Evolutionary conservation across 202 grass and related monocot genomes (phyloP), one percentile per base, ranked within the genome.

Genomic region (Zoysia matrella): DNA sequence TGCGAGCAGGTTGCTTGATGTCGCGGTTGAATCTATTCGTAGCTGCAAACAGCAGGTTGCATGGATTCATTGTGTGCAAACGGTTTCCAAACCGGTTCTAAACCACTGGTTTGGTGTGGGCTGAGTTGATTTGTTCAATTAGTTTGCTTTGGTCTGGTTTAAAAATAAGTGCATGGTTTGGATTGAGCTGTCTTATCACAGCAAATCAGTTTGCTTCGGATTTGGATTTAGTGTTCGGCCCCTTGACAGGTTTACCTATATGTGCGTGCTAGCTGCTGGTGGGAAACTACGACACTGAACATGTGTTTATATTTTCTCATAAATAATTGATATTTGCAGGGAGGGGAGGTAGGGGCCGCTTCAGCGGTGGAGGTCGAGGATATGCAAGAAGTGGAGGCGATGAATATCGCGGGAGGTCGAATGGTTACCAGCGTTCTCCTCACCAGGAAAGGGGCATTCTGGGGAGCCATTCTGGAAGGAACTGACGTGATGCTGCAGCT

Each of bases 371-470:
- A 11, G 73, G 73, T 11, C 80, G 88, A 10, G 88, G 87, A 44
- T 85, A 80, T 52, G 78, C 71, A 1, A 79, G 89, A 81, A 84
- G 83, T 0, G 79, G 76, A 42, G 68, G 69, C 0, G 92, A 94
- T 8, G 84, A 93, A 47, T 89, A 22, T 64, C 84, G 89, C 11
- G 74, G 84, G 13, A 87, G 87, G 84, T 75, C 82, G 11, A 94
- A 91, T 12, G 89, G 89, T 3, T 83, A 91, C 1, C 87, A 69
- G 39, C 84, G 89, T 66, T 82, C 13, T 51, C 81, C 86, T 64
- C 73, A 84, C 39, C 84, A 91, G 41, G 92, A 94, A 65, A 94
- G 86, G 86, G 92, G 92, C 81, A 91, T 94, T 55, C 70, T 94
- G 57, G 89, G 78, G 11, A 85, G 84, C 73, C 76, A 87, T 30